Evolutionary conservation across 2,329 filamentous ascomycete species (phyloP).

Genomic region (Apiospora hydei): DNA sequence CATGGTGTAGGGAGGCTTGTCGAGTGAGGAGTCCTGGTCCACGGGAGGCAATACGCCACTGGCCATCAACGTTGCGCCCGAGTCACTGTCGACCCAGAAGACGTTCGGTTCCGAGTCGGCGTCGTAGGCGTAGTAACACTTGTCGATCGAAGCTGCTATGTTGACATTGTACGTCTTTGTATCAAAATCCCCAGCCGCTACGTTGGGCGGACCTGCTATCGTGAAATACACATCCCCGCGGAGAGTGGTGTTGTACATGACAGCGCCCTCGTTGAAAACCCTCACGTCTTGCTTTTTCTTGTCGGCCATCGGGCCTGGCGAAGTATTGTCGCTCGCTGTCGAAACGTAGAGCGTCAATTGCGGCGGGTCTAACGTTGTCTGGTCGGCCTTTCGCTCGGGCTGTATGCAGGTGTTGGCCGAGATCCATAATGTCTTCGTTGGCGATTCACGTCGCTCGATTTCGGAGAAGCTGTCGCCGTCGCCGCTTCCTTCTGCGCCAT

Average conservation of each 20-base stretch:
- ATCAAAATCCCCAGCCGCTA: slow-evolving; percentile 60
- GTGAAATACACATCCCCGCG: slow-evolving; percentile 77
- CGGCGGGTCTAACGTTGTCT: slow-evolving; percentile 59
- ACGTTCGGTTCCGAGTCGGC: slow-evolving; percentile 62
- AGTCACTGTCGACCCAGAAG: slow-evolving; percentile 86
- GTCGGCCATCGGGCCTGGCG: slow-evolving; percentile 68
- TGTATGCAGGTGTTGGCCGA: slow-evolving; percentile 88
- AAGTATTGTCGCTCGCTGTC: slow-evolving; percentile 65
- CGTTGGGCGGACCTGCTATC: slow-evolving; percentile 70
- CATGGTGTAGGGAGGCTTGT: slow-evolving; percentile 72
- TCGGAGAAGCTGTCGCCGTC: slow-evolving; percentile 30
- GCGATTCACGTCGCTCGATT: slow-evolving; percentile 37
- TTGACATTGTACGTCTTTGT: slow-evolving; percentile 74
- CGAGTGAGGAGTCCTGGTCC: neutral
- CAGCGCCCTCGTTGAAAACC: slow-evolving; percentile 73
- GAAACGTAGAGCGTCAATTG: slow-evolving; percentile 85
- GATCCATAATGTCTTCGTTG: slow-evolving; percentile 70
- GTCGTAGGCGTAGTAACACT: slow-evolving; percentile 74
- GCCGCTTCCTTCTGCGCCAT: slow-evolving; percentile 30
- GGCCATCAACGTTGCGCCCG: slow-evolving; percentile 77
- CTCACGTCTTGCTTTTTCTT: slow-evolving; percentile 51
- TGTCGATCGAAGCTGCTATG: slow-evolving; percentile 82
- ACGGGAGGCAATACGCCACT: slow-evolving; percentile 70
- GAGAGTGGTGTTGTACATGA: slow-evolving; percentile 67
- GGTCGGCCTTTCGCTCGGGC: slow-evolving; percentile 61